phyloP scores from a whole-genome alignment of 352 stramenopile genomes.

The Phytophthora ramorum region DNA sequence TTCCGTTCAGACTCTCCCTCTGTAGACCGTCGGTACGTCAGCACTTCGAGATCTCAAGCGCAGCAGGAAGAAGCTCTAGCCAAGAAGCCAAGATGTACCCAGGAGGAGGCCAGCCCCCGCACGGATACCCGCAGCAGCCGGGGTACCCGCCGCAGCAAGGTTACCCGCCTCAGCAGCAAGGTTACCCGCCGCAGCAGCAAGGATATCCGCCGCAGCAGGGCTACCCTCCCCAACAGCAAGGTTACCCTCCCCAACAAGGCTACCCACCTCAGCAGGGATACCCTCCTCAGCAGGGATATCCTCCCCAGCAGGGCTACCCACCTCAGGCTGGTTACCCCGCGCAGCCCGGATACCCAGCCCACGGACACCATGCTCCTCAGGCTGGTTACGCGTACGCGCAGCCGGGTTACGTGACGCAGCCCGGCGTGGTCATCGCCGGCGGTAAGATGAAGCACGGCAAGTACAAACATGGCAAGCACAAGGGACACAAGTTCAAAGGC shows the following conservation, averaged over 20 bases:
- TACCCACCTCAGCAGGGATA: constrained; percentile 52
- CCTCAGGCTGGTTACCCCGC: constrained; percentile 40
- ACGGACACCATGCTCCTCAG: constrained; percentile 39
- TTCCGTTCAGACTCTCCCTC: not conserved
- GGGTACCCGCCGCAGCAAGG: constrained; percentile 43
- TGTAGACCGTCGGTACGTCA: constrained; percentile 18
- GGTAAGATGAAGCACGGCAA: constrained; percentile 52
- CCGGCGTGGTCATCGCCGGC: constrained; percentile 36
- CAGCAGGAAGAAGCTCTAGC: not conserved
- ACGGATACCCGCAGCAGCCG: constrained; percentile 37
- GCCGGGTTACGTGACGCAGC: constrained; percentile 46
- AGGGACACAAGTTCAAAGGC: constrained; percentile 41
- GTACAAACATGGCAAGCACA: constrained; percentile 45
- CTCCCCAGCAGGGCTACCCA: constrained; percentile 41
- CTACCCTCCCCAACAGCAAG: constrained; percentile 12
- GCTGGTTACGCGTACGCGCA: constrained; percentile 40
- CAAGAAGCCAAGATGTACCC: constrained; percentile 32
- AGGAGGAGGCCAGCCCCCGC: constrained; percentile 27
- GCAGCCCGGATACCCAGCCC: constrained; percentile 45
- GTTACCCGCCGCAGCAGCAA: constrained; percentile 39
- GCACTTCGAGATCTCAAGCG: not conserved
- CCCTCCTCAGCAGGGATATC: constrained; percentile 44
- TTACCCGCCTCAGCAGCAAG: constrained; percentile 46
- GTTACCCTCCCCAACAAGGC: constrained; percentile 14
- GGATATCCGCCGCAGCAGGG: constrained; percentile 26